phyloP scores from a whole-genome alignment of 75 land plant genomes.

The Isoetes taiwanensis region DNA sequence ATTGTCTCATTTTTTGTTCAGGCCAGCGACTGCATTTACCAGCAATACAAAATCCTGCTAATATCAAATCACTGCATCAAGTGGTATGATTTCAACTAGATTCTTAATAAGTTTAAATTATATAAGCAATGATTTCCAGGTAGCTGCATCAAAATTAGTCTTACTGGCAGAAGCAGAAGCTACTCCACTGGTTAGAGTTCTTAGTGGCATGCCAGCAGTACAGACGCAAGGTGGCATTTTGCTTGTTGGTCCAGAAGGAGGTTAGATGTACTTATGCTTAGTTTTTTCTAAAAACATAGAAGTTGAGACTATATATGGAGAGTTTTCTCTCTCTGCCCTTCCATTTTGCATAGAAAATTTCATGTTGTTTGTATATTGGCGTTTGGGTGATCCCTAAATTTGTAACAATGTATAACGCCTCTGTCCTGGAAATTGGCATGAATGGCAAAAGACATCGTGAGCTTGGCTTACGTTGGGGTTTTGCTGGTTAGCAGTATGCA shows the following conservation, averaged over 20 bases:
- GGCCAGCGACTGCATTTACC: constrained; percentile 77
- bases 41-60: constrained; percentile 40
- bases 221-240: constrained; percentile 30
- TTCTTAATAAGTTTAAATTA: neutral
- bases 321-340: neutral
- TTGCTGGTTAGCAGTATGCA: too few species aligned
- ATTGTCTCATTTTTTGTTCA: constrained; percentile 4
- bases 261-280: constrained; percentile 19
- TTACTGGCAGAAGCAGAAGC: constrained; percentile 73
- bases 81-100: constrained; percentile 23
- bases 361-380: neutral
- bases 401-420: too few species aligned
- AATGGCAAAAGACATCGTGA: too few species aligned
- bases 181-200: constrained; percentile 33
- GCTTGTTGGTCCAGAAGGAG: constrained; percentile 92
- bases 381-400: neutral
- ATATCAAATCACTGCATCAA: constrained; percentile 23
- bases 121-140: constrained; percentile 16
- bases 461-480: too few species aligned
- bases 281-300: neutral
- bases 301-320: neutral
- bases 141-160: constrained; percentile 32
- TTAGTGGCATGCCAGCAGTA: constrained; percentile 15
- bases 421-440: too few species aligned
- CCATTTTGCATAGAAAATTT: neutral